A percentile compares a stretch with the other conserved stretches of the same genome.
phyloP scores from a whole-genome alignment of 2,329 filamentous ascomycete species.

The Thermothelomyces thermophilus region DNA sequence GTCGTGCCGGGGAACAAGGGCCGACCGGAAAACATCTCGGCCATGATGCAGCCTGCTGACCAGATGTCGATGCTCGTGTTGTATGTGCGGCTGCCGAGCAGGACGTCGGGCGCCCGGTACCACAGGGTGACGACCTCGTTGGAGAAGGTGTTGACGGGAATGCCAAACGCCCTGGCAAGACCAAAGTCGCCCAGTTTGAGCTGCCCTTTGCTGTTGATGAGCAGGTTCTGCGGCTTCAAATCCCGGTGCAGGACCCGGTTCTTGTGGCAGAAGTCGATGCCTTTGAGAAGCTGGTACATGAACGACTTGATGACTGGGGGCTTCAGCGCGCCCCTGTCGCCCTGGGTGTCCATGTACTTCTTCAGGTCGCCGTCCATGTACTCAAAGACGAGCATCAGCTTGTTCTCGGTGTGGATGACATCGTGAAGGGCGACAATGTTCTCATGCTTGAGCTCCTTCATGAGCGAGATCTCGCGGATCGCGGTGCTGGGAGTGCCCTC shows the following conservation, averaged over 20 bases:
- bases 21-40: slow-evolving; percentile 95
- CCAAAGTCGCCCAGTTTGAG: slow-evolving; percentile 94
- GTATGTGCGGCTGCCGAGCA: slow-evolving; percentile 90
- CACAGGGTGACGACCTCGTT: slow-evolving; percentile 97
- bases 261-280: slow-evolving; percentile 96
- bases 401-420: slow-evolving; percentile 99
- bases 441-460: slow-evolving; percentile 99
- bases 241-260: slow-evolving; percentile 94
- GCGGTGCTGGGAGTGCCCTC: slow-evolving; percentile 96
- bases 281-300: slow-evolving; percentile 94
- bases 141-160: slow-evolving; percentile 95
- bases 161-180: slow-evolving; percentile 87
- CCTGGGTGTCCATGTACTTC: slow-evolving; percentile 94
- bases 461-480: slow-evolving; percentile 95
- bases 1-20: slow-evolving; percentile 96
- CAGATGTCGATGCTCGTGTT: slow-evolving; percentile 99
- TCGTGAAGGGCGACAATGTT: slow-evolving; percentile 97
- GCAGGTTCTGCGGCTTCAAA: slow-evolving; percentile 90
- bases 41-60: slow-evolving; percentile 99
- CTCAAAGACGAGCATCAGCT: slow-evolving; percentile 98
- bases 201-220: slow-evolving; percentile 87
- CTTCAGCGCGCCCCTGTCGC: slow-evolving; percentile 83
- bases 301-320: slow-evolving; percentile 93
- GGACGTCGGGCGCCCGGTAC: slow-evolving; percentile 94
- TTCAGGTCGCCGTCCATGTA: slow-evolving; percentile 98